phyloP scores from a whole-genome alignment of 345 rosid species.

The Fremontodendron californicum region DNA sequence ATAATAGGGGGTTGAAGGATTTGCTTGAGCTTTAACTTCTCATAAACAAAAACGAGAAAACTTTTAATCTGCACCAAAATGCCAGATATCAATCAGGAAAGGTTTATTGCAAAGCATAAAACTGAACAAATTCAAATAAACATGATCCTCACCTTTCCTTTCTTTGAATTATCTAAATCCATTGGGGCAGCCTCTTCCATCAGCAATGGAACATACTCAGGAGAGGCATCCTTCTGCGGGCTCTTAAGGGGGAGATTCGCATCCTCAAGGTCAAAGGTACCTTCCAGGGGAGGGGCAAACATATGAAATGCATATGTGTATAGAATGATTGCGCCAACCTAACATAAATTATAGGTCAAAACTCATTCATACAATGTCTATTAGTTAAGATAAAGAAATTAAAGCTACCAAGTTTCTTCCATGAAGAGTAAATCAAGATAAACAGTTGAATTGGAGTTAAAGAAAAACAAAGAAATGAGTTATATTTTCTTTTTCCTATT shows the following conservation, averaged over 20 bases:
- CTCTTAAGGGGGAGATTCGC: slow-evolving; percentile 51
- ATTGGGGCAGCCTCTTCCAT: slow-evolving; percentile 30
- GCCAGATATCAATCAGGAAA: not conserved
- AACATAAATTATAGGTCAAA: slow-evolving; percentile 26
- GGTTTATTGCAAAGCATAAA: not conserved
- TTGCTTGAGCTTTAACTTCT: slow-evolving; percentile 92
- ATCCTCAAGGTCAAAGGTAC: slow-evolving; percentile 63
- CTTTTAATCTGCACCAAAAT: slow-evolving; percentile 47
- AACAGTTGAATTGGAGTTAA: not conserved
- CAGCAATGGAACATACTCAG: slow-evolving; percentile 75
- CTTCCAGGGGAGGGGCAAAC: slow-evolving; percentile 93
- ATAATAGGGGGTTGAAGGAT: slow-evolving; percentile 86
- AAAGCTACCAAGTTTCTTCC: not conserved
- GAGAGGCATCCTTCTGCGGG: slow-evolving; percentile 37
- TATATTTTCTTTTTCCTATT: not conserved
- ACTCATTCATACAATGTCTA: slow-evolving; percentile 1
- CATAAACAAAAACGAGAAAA: slow-evolving; percentile 50
- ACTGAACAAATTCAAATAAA: not conserved
- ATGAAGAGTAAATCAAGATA: not conserved
- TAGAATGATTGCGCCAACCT: slow-evolving; percentile 97
- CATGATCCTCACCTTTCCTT: slow-evolving; percentile 51
- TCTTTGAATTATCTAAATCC: slow-evolving; percentile 34
- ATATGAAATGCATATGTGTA: slow-evolving; percentile 90
- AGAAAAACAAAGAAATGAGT: not conserved
- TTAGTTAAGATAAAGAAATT: not conserved